Evolutionary conservation across 495 filamentous ascomycete species (phyloP), one percentile per base, ranked within the genome.

Genomic region (Astrothelium macrocarpum): DNA sequence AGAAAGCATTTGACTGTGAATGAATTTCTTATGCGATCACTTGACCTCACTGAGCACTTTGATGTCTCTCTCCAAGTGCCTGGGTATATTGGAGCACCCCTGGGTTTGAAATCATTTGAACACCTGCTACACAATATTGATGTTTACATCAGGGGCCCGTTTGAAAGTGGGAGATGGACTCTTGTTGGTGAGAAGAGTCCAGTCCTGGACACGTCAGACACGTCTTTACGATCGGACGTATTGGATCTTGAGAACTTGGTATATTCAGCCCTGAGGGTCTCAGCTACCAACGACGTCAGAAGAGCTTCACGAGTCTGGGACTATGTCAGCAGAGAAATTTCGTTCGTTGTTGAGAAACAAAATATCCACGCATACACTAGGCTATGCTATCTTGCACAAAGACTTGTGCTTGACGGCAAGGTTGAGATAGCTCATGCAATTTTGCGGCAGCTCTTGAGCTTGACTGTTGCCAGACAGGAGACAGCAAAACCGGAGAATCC

Each of bases 181-280:
- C 5, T 14, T 49, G 20, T 49, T 49, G 5, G 45, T 18, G 45
- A 0, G n/a, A 49, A 14, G 45, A 2, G 20, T 49, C 5, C 1
- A 0, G 1, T 49, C 1, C 45, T 49, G 20, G 20, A 20, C 20
- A 18, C 45, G 20, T 49, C 45, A 20, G 5, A 14, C 45, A 18
- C 11, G 20, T 18, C 12, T 5, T 18, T 49, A 49, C 45, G 45
- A 20, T 14, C 45, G 45, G 45, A 49, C 12, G 45, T 23, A 18
- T 5, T 49, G n/a, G 45, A 49, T 23, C 45, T 49, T 49, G 45
- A 49, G 20, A 49, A 49, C 45, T 49, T 49, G 45, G 45, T 49
- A 23, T 49, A 16, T 20, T 14, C 45, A 18, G 45, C 45, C 20
- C 45, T 49, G 5, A 18, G 45, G 20, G 45, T 49, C 45, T 49